Percentiles rank a stretch among this genome's conserved stretches.
These are phyloP conservation scores for Ascochyta fabae DNA, from an alignment of 2,329 filamentous ascomycete genomes.

Conservation along the genomic window DNA sequence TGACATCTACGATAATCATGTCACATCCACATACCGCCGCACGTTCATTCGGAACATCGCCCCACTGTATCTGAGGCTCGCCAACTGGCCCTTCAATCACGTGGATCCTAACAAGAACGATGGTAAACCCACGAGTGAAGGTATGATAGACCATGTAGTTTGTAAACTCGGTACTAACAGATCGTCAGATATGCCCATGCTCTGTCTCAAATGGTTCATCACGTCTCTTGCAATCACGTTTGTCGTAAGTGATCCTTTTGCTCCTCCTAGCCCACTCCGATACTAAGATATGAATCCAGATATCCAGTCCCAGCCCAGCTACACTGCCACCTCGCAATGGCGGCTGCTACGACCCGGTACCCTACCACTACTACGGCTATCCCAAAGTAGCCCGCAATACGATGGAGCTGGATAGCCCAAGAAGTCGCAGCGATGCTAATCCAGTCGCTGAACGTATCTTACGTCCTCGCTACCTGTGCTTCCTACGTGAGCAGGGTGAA, in stretches of 20 bases:
- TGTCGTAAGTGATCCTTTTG: constrained; percentile 24
- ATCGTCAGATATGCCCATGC: constrained; percentile 28
- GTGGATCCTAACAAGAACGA: constrained; percentile 30
- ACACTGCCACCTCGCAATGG: constrained; percentile 26
- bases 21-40: constrained; percentile 36
- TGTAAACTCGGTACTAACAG: constrained; percentile 1
- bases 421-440: constrained; percentile 23
- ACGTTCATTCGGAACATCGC: constrained; percentile 41
- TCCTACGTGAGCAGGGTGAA: constrained; percentile 28
- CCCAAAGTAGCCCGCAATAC: constrained; percentile 40
- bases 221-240: constrained; percentile 31
- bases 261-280: background rate
- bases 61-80: constrained; percentile 35
- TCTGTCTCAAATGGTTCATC: constrained; percentile 40
- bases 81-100: constrained; percentile 42
- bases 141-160: constrained; percentile 4
- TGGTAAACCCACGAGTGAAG: constrained; percentile 28
- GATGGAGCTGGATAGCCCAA: constrained; percentile 29
- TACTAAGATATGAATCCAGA: constrained; percentile 19
- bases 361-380: constrained; percentile 40
- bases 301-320: constrained; percentile 27
- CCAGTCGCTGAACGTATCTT: constrained; percentile 36
- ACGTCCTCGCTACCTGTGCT: constrained; percentile 39
- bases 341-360: constrained; percentile 37
- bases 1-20: constrained; percentile 39